Evolutionary conservation across 257 asterid genomes (phyloP).

Genomic region (Solanum ahanhuiri): DNA sequence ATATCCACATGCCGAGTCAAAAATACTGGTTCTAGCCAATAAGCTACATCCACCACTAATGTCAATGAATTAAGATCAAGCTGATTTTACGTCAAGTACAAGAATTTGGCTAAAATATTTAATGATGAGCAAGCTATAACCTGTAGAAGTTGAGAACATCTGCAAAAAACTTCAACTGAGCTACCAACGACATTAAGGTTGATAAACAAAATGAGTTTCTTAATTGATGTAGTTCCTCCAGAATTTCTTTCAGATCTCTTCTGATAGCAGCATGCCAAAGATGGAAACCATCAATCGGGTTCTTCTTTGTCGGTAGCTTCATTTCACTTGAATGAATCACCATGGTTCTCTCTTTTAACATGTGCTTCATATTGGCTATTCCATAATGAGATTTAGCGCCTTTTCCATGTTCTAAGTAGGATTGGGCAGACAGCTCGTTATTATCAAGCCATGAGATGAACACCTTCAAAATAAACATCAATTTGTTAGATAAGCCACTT

Average conservation of each 20-base stretch:
- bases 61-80: not conserved
- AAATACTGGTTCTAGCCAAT: not conserved
- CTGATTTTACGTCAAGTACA: not conserved
- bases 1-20: not conserved
- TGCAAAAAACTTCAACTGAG: slow-evolving; percentile 56
- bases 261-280: slow-evolving; percentile 67
- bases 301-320: slow-evolving; percentile 12
- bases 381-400: slow-evolving; percentile 41
- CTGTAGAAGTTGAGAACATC: slow-evolving; percentile 73
- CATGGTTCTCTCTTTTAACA: slow-evolving; percentile 21
- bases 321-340: slow-evolving; percentile 18
- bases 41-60: not conserved
- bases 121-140: slow-evolving; percentile 16
- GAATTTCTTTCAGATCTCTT: slow-evolving; percentile 40
- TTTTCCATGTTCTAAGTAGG: slow-evolving; percentile 22
- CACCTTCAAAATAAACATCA: slow-evolving; percentile 36
- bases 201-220: slow-evolving; percentile 41
- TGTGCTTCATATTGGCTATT: slow-evolving; percentile 32
- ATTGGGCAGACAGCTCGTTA: slow-evolving; percentile 19
- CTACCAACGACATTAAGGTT: slow-evolving; percentile 39
- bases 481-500: slow-evolving; percentile 17
- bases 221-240: slow-evolving; percentile 42
- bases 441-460: slow-evolving; percentile 59
- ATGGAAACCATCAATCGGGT: slow-evolving; percentile 41
- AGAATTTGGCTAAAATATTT: not conserved